Evolutionary conservation across 1,139 yeast species (phyloP), one percentile per base, ranked within the genome.

Genomic region (Taphrina sp.): DNA sequence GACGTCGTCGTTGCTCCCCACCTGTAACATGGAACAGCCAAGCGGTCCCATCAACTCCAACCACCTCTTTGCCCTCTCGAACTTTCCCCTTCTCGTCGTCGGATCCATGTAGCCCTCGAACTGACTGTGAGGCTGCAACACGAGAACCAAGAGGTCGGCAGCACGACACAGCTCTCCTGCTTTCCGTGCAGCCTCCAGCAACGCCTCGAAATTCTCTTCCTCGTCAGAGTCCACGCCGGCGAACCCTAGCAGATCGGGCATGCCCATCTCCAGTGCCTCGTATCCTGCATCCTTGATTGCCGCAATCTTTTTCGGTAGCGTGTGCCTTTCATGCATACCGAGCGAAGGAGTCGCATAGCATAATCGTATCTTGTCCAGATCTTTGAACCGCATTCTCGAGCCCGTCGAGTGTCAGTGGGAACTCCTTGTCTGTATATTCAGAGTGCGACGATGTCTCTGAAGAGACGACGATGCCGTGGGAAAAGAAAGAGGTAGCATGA

Each of bases 81-180:
- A 47, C 16, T 42, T 52, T 14, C 20, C 29, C 5, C 42, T 39
- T n/a, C 53, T 51, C 20, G 31, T 36, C 20, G 17, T 17, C 5
- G 52, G 35, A 33, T 58, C 59, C 17, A 53, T 22, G 33, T 36
- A 43, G 8, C 60, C 60, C n/a, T 58, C 60, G 43, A 55, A 58
- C 37, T 53, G 43, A 19, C 31, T 29, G 51, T 56, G 57, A 4
- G 60, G 60, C 46, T 52, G 58, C 12, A 58, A 52, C 10, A 31
- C 52, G 12, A 56, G 23, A 14, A 56, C 44, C 22, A 37, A 20
- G n/a, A 58, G 17, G 12, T 41, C 38, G 23, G 37, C 39, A 12
- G 43, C 54, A 17, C 42, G 53, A 29, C 60, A 58, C 36, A 51
- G 19, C 10, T 23, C 29, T n/a, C 52, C 31, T 19, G 38, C 47